Base-by-base conservation (phyloP, 306 rosid species). In the Quercus suber region DNA sequence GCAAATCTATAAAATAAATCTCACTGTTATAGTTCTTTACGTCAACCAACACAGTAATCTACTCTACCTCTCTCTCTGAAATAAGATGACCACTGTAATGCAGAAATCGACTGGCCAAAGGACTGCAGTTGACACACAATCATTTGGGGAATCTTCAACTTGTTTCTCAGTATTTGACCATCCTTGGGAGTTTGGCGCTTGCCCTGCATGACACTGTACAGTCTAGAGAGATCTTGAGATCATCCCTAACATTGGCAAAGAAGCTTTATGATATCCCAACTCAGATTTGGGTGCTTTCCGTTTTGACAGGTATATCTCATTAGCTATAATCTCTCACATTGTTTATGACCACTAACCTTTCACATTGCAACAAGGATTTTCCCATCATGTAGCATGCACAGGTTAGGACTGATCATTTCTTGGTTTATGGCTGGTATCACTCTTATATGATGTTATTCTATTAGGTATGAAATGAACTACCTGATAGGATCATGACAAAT, bases 131-230 rank as follows among this genome's bases (percentile, higher is more conserved):
- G 92, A 88, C 99, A 1, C 98, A 91, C 63, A 82, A 76, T 73
- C 91, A 89, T 81, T 87, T 95, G 90, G 99, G 99, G 75, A 95
- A 92, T 88, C 98, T 92, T 84, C 99, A 95, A 81, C 95, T 95
- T 60, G 93, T 95, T 74, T 84, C 99, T 65, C 98, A 95, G 76
- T 95, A 95, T 88, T 88, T 95, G 87, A 92, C 99, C 18, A 87
- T 91, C 82, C 95, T 95, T 21, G 99, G 99, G 82, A 92, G 94
- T 88, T 88, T 95, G 91, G 99, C 97, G 55, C 92, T 92, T 52
- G 92, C 88, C 45, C 84, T 95, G 74, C 98, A 87, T 83, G 99
- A 95, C 78, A 82, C 93, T 28, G 88, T 73, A 78, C 99, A 95
- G 81, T 97, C 99, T 53, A 90, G 98, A 90, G 98, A 95, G 90